Evolutionary conservation across 805 yeast genomes (phyloP).

Genomic region (Wickerhamiella bombiphila): DNA sequence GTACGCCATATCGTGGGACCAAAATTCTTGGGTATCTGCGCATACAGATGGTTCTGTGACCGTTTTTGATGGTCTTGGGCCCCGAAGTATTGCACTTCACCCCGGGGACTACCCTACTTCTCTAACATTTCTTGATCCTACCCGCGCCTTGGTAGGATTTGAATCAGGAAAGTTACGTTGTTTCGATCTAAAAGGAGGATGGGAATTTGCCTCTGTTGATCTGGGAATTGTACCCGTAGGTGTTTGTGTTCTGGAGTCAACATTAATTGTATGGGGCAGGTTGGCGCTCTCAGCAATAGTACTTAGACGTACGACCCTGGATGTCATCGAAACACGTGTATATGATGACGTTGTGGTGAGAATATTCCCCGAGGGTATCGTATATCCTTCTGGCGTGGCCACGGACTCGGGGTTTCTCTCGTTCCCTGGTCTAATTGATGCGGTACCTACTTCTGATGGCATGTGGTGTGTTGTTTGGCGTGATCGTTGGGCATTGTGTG

Average conservation of each 20-base stretch:
- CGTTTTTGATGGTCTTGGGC: background rate
- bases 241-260: background rate
- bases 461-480: constrained; percentile 2
- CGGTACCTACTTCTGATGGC: background rate
- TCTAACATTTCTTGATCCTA: background rate
- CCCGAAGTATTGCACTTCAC: background rate
- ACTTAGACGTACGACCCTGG: background rate
- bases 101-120: constrained; percentile 1
- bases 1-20: background rate
- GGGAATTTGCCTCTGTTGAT: background rate
- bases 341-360: background rate
- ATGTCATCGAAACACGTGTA: background rate
- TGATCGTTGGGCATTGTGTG: constrained; percentile 2
- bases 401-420: background rate
- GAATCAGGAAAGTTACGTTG: background rate
- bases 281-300: background rate
- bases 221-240: background rate
- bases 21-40: background rate
- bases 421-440: background rate
- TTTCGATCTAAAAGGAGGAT: background rate
- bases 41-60: background rate
- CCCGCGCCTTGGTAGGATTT: background rate
- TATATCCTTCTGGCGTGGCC: background rate
- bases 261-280: background rate
- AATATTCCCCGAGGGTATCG: background rate